Conservation (phyloP, 2,329 filamentous ascomycete species). For the Beauveria brongniartii region DNA sequence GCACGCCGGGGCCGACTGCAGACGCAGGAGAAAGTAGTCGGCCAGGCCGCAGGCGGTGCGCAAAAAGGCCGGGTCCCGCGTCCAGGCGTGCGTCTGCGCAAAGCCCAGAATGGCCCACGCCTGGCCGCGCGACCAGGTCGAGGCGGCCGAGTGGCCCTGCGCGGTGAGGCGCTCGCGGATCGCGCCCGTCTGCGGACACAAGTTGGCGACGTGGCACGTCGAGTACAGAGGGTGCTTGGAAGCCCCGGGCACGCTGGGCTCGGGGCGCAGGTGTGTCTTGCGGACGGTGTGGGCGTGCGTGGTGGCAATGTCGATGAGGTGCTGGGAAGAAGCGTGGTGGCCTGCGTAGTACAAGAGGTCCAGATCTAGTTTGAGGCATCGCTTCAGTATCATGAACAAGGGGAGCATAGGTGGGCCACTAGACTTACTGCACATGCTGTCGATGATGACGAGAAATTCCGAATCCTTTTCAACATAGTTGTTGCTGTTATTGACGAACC, state of each 20-base stretch:
- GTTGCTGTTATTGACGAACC: conserved; percentile 22
- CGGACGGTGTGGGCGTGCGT: conserved; percentile 31
- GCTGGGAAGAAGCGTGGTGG: conserved; percentile 20
- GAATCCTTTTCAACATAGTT: conserved; percentile 20
- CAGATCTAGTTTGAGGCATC: conserved; percentile 16
- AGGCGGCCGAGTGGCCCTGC: conserved; percentile 36
- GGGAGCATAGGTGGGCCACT: no score
- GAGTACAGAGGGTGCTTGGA: conserved; percentile 17
- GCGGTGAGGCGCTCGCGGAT: conserved; percentile 33
- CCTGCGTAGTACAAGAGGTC: conserved; percentile 32
- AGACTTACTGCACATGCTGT: conserved; percentile 29
- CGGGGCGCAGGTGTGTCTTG: conserved; percentile 29
- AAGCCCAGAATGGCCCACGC: conserved; percentile 42
- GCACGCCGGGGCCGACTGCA: conserved; percentile 21
- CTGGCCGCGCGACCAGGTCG: conserved; percentile 42
- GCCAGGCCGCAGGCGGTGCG: conserved; percentile 34
- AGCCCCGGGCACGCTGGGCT: conserved; percentile 11
- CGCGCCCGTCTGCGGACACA: conserved; percentile 30
- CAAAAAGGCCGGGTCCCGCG: conserved; percentile 32
- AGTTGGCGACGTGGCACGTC: conserved; percentile 37
- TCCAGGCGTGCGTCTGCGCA: conserved; percentile 40
- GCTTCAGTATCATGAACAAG: not conserved
- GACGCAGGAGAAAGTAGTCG: conserved; percentile 37
- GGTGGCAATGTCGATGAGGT: conserved; percentile 27
- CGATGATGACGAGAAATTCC: conserved; percentile 32